Base-by-base conservation (phyloP, 495 filamentous ascomycete genomes). In the Patellaria atrata region DNA sequence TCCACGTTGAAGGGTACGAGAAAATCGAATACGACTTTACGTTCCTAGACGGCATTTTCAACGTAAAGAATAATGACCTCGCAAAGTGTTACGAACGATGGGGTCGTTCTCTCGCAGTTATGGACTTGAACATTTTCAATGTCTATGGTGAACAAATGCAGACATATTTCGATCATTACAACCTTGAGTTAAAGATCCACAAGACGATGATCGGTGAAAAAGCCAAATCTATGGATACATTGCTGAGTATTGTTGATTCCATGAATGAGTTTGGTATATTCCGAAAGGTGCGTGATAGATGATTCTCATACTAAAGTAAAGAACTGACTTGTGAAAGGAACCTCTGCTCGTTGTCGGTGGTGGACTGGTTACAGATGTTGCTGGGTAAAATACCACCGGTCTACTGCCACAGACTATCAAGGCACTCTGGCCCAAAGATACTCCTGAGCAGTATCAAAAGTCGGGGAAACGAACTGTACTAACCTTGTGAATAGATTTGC, bases 11-110 rank as follows among this genome's bases (percentile, higher is more conserved):
- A 37, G 73, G 73, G 17, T 72, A 71, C 40, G 73, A 76, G 55
- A 77, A 70, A 50, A 75, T 77, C 43, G 63, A 69, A 33, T 77
- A 77, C 48, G 71, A 75, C 41, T 77, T 78, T 53, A 62, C 65
- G 19, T 77, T 77, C 52, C 55, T 76, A 11, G 71, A 77, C 40
- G 65, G 60, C n/a, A 57, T 77, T 30, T 77, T 78, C 50, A 47
- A 70, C 42, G 40, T 48, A 1, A 37, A 58, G 30, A 70, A 73
- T 23, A 21, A 47, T 2, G 54, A 74, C 23, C 60, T 77, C 4
- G 71, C 69, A 5, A 50, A 68, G 9, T 67, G 65, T 49, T 77
- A 73, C 54, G 52, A 62, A 50, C 53, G 48, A 37, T 75, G 69
- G 71, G 62, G 60, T 2, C 60, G 71, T 19, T 66, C 62, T 38